phyloP scores from a whole-genome alignment of 139 green algal genomes.

The Micromonas commoda region DNA sequence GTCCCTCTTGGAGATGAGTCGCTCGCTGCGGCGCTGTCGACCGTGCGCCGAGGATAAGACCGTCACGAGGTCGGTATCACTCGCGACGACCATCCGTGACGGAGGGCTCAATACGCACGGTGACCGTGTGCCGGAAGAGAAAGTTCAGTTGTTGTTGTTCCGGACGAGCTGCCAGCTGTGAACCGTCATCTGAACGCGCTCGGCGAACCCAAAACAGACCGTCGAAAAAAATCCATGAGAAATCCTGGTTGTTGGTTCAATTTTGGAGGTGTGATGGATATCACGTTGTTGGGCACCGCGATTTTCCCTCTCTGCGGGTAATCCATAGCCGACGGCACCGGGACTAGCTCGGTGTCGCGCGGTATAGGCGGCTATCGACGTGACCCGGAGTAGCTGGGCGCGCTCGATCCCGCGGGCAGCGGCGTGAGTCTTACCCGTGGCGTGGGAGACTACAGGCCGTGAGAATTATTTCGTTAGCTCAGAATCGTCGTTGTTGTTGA shows the following conservation, averaged over 20 bases:
- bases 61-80: constrained; percentile 5
- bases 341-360: no score
- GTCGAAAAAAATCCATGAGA: not conserved
- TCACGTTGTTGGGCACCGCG: not conserved
- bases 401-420: no score
- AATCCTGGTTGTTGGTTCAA: not conserved
- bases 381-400: no score
- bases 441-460: no score
- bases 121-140: not conserved
- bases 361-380: no score
- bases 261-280: not conserved
- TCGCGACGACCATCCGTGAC: not conserved
- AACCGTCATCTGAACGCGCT: not conserved
- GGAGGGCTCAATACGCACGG: not conserved
- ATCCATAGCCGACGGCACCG: not conserved
- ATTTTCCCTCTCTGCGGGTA: not conserved
- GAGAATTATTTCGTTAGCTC: no score
- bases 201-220: not conserved
- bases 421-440: no score
- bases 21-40: not conserved
- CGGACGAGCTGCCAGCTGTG: not conserved
- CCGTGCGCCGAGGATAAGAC: not conserved
- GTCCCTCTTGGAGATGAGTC: constrained; percentile 4
- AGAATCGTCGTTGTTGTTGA: no score
- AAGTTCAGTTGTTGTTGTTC: no score